phyloP scores from a whole-genome alignment of 2,329 filamentous ascomycete species.

The Leptographium wingfieldii region DNA sequence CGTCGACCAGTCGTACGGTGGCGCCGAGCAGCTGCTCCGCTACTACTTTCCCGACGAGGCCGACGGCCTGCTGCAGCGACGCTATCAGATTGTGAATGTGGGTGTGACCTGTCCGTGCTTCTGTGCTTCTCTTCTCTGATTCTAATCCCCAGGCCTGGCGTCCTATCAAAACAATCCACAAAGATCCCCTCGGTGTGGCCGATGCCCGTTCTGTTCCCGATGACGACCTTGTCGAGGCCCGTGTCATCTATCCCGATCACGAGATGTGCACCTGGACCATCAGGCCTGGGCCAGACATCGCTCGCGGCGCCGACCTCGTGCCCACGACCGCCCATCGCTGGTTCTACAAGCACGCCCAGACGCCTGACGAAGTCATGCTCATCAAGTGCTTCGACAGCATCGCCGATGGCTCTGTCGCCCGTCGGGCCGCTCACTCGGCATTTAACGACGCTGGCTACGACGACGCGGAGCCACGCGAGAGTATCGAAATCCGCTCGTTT shows the following conservation, averaged over 20 bases:
- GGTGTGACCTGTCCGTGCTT: conserved; percentile 6
- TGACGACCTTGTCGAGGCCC: conserved; percentile 24
- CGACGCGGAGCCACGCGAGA: conserved; percentile 33
- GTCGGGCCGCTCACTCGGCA: conserved; percentile 39
- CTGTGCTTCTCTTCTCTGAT: conserved; percentile 5
- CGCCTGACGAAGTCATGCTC: conserved; percentile 36
- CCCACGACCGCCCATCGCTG: conserved; percentile 27
- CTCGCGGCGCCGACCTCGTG: neutral
- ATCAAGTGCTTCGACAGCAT: conserved; percentile 44
- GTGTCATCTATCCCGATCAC: conserved; percentile 22
- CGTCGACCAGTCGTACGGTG: conserved; percentile 27
- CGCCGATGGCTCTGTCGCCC: conserved; percentile 32
- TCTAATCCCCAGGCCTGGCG: conserved; percentile 26
- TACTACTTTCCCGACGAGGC: conserved; percentile 12
- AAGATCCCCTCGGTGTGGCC: conserved; percentile 28
- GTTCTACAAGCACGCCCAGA: conserved; percentile 38
- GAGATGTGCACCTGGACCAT: conserved; percentile 27
- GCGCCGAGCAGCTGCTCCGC: conserved; percentile 14
- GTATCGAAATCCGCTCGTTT: conserved; percentile 41
- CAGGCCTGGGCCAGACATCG: conserved; percentile 10
- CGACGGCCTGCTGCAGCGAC: conserved; percentile 7
- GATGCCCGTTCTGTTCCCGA: conserved; percentile 25
- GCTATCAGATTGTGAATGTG: conserved; percentile 14
- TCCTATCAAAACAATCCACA: conserved; percentile 32
- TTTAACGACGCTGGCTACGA: conserved; percentile 32